phyloP scores from a whole-genome alignment of 352 stramenopile species.

The Phytophthora fragariaefolia region DNA sequence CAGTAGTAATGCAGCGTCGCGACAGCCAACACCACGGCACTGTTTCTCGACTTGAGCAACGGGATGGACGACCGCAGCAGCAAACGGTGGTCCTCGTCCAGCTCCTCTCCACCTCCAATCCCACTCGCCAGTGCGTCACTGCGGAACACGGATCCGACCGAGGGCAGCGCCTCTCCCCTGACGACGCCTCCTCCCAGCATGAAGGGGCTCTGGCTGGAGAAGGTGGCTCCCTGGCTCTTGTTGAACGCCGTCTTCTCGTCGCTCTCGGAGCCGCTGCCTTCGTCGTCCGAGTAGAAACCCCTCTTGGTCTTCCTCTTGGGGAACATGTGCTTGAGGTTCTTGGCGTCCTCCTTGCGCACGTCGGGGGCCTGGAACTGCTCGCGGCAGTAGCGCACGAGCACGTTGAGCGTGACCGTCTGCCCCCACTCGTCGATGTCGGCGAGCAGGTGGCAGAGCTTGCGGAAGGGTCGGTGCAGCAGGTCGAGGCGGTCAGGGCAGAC shows the following conservation, averaged over 20 bases:
- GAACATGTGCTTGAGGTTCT: constrained; percentile 65
- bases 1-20: constrained; percentile 98
- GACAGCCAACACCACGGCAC: constrained; percentile 96
- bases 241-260: constrained; percentile 30
- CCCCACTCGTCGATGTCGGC: constrained; percentile 99
- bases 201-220: constrained; percentile 53
- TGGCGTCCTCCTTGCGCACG: constrained; percentile 39
- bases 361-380: constrained; percentile 95
- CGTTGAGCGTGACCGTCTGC: constrained; percentile 95
- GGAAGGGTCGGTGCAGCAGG: constrained; percentile 95
- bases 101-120: constrained; percentile 76
- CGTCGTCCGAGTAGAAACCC: constrained; percentile 98
- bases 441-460: constrained; percentile 97
- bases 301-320: constrained; percentile 82
- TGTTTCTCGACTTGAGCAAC: constrained; percentile 97
- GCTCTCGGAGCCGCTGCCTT: constrained; percentile 85
- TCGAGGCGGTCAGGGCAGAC: constrained; percentile 96
- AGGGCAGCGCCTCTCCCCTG: constrained; percentile 60
- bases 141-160: constrained; percentile 78
- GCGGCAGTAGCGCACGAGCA: constrained; percentile 96
- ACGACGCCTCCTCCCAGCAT: constrained; percentile 36
- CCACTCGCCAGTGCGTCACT: constrained; percentile 72
- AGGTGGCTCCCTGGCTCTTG: constrained; percentile 31
- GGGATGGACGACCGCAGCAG: constrained; percentile 96
- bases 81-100: constrained; percentile 96